Conservation (phyloP, 148 eudicot species). For the Vaccinium corymbosum region DNA sequence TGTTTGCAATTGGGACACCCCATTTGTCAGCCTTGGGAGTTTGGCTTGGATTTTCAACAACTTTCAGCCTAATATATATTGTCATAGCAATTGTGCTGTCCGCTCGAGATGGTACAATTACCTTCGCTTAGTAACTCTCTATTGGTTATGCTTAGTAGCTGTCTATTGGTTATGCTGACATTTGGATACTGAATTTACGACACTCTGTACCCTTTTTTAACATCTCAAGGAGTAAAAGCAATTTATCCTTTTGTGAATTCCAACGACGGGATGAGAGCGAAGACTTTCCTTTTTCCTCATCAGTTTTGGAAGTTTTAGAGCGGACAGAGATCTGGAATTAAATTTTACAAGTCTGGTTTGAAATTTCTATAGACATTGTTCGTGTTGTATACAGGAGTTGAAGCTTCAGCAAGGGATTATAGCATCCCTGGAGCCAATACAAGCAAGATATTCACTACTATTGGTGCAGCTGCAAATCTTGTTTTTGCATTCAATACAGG, state of each 20-base stretch:
- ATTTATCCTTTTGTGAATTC: not conserved
- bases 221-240: not conserved
- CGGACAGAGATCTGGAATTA: not conserved
- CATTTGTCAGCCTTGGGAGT: slow-evolving; percentile 79
- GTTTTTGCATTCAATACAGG: slow-evolving; percentile 92
- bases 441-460: slow-evolving; percentile 60
- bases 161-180: not conserved
- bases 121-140: slow-evolving; percentile 7
- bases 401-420: slow-evolving; percentile 69
- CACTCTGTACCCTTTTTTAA: not conserved
- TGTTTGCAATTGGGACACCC: slow-evolving; percentile 82
- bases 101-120: slow-evolving; percentile 63
- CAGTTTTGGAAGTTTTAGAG: not conserved
- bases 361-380: not conserved
- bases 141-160: not conserved
- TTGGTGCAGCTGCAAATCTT: slow-evolving; percentile 86
- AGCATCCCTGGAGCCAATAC: slow-evolving; percentile 39
- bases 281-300: not conserved
- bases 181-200: not conserved
- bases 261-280: not conserved
- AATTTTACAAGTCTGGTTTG: not conserved
- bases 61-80: slow-evolving; percentile 76
- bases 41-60: slow-evolving; percentile 84
- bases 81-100: slow-evolving; percentile 62
- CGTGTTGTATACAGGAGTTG: slow-evolving; percentile 40